Evolutionary conservation across 257 asterid genomes (phyloP), one percentile per base, ranked within the genome.

Genomic region (Parsonsia alboflavescens): DNA sequence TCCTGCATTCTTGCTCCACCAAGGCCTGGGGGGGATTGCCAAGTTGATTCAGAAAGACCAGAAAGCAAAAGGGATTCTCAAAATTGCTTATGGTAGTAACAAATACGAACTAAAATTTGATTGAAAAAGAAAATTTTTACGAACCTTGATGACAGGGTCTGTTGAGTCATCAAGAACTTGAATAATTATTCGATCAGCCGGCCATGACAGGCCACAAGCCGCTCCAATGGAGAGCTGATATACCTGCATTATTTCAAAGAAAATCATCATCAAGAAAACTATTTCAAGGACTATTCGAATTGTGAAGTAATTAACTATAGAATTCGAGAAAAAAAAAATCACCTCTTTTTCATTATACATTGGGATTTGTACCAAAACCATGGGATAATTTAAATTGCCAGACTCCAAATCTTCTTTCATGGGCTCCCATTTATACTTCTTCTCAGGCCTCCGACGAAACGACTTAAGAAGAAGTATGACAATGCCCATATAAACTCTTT

Each of bases 331-430:
- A n/a, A n/a, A n/a, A n/a, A 5, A 56, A n/a, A 10, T 53, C 21
- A 82, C 86, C 86, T 83, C 86, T 67, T 57, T 83, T 74, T 83
- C 86, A 72, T 83, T 83, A 73, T 48, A 80, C 86, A 83, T 83
- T 26, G 86, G 86, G 16, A 83, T 80, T 67, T 83, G 86, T 39
- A 83, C 71, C 17, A 83, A 66, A 41, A 83, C 82, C 78, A 75
- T 74, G 4, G 84, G 84, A 46, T 76, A 83, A 64, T 70, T 75
- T 39, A 17, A 56, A 77, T 70, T 83, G 6, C 78, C 82, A 6
- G 73, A 9, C 78, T 83, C 86, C 53, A 70, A 45, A 68, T 83
- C 86, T 19, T 83, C 80, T 30, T 67, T 69, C 19, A 80, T 41
- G 0, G 82, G 73, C 62, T 83, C 78, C 86, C 84, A 83, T 74